phyloP scores from a whole-genome alignment of 129 eudicot species.

The Dittrichia graveolens region DNA sequence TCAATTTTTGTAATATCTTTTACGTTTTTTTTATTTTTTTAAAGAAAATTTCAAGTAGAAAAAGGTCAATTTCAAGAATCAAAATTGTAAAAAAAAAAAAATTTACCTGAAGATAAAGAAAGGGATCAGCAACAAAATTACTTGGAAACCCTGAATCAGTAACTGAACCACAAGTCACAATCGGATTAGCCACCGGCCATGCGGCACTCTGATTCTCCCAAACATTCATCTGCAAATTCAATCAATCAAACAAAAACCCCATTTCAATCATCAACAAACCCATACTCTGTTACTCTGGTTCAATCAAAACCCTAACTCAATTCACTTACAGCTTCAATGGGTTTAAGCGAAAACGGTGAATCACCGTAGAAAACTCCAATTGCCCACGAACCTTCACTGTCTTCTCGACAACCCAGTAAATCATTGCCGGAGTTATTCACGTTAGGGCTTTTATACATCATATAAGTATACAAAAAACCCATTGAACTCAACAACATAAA shows the following conservation, averaged over 20 bases:
- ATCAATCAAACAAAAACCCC: slow-evolving; percentile 10
- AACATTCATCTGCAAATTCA: slow-evolving; percentile 64
- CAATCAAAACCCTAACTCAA: neutral
- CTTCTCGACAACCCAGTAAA: slow-evolving; percentile 59
- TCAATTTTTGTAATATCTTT: no score
- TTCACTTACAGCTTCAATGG: slow-evolving; percentile 71
- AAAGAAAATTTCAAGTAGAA: neutral
- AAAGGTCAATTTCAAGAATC: neutral
- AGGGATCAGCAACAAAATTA: slow-evolving; percentile 96
- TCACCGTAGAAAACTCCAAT: slow-evolving; percentile 83
- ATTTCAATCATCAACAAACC: neutral
- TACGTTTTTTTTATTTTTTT: neutral
- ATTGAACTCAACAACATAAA: slow-evolving; percentile 34
- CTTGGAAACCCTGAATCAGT: slow-evolving; percentile 74
- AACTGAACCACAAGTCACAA: slow-evolving; percentile 76
- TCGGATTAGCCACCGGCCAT: slow-evolving; percentile 97
- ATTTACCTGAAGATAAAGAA: slow-evolving; percentile 75
- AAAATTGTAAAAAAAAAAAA: neutral
- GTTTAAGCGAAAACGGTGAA: slow-evolving; percentile 79
- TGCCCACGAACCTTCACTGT: slow-evolving; percentile 89
- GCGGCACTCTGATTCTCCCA: slow-evolving; percentile 68
- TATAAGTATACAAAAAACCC: slow-evolving; percentile 33
- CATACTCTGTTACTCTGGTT: neutral
- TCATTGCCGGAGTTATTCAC: neutral
- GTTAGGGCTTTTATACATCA: slow-evolving; percentile 19